A percentile compares a stretch with the other conserved stretches of the same genome.
These are phyloP conservation scores for Lactuca sativa DNA, from an alignment of 129 eudicot genomes.

Conservation along the genomic window DNA sequence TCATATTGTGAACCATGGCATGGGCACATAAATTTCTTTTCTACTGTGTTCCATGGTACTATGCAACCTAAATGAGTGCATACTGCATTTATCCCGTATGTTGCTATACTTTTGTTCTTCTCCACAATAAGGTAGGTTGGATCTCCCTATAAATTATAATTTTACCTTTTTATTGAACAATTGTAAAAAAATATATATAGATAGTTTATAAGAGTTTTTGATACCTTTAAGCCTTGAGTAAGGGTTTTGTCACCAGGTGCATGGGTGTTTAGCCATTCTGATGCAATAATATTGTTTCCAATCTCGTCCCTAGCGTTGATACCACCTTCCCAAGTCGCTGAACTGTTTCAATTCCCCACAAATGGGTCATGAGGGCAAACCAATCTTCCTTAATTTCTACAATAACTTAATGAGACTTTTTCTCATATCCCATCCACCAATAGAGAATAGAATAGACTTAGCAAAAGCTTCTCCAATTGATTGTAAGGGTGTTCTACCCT, in stretches of 20 bases:
- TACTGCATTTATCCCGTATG: constrained; percentile 79
- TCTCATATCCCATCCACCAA: too few relatives aligned
- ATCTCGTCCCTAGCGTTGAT: constrained; percentile 67
- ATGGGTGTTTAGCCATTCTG: constrained; percentile 74
- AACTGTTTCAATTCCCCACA: constrained; percentile 37
- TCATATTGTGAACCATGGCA: constrained; percentile 94
- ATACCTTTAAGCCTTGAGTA: constrained; percentile 81
- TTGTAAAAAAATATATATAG: too few relatives aligned
- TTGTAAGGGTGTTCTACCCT: too few relatives aligned
- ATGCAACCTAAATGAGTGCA: constrained; percentile 97
- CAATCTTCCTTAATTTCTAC: background rate
- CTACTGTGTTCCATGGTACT: constrained; percentile 89
- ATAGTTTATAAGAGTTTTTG: background rate
- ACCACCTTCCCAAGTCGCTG: constrained; percentile 48
- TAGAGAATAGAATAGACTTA: too few relatives aligned
- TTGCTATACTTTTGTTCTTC: constrained; percentile 60
- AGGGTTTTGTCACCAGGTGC: constrained; percentile 82
- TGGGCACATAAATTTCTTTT: constrained; percentile 91
- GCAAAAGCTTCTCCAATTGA: too few relatives aligned
- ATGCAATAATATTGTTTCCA: constrained; percentile 66
- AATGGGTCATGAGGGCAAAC: too few relatives aligned
- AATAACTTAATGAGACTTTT: background rate
- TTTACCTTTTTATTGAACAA: too few relatives aligned
- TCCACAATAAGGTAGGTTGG: constrained; percentile 91
- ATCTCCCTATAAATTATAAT: constrained; percentile 57